Percentiles rank a stretch among this genome's conserved stretches.
phyloP scores from a whole-genome alignment of 1,284 basidiomycete genomes.

The Ganoderma lingzhi region DNA sequence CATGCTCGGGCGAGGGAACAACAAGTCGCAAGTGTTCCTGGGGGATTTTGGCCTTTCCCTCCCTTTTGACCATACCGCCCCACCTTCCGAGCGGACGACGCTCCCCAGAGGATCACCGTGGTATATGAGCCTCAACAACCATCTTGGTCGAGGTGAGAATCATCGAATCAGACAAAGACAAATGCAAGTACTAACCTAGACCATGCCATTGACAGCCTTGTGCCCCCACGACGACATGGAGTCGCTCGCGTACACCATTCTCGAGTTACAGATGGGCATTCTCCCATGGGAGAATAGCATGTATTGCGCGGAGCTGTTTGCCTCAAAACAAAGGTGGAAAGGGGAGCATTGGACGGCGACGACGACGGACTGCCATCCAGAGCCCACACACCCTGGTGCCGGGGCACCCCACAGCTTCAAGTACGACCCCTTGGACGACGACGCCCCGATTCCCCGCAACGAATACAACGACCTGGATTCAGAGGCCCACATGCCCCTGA shows the following conservation, averaged over 20 bases:
- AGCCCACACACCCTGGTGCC: background rate
- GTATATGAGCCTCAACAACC: background rate
- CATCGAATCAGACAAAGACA: background rate
- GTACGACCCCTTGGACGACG: background rate
- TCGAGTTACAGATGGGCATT: background rate
- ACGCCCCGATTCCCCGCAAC: background rate
- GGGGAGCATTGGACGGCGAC: background rate
- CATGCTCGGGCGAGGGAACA: background rate
- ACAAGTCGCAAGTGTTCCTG: background rate
- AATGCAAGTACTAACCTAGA: background rate
- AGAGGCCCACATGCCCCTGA: background rate
- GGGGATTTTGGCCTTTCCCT: background rate
- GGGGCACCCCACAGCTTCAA: background rate
- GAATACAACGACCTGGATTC: background rate
- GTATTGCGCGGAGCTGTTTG: background rate
- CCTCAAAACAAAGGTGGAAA: background rate
- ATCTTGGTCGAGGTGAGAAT: background rate
- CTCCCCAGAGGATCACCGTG: background rate
- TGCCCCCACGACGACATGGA: background rate
- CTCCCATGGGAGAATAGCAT: background rate
- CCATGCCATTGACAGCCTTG: background rate
- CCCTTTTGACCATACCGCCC: background rate
- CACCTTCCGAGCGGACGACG: background rate
- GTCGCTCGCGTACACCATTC: constrained; percentile 2
- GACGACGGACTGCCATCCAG: background rate